phyloP scores from a whole-genome alignment of 2,329 filamentous ascomycete species.

The Scorias spongiosa region DNA sequence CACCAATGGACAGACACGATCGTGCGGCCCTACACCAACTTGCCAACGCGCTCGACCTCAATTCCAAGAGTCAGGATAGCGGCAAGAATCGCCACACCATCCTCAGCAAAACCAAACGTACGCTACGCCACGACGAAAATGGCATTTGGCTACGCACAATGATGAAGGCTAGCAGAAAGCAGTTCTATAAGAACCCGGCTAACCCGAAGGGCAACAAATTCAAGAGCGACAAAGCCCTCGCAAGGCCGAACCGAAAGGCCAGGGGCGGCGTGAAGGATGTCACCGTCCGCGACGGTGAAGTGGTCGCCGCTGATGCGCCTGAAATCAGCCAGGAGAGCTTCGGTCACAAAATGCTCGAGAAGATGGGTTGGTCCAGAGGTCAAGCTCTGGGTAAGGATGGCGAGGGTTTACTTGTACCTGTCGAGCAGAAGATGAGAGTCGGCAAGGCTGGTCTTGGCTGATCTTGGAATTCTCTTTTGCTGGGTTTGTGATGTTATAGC shows the following conservation, averaged over 20 bases:
- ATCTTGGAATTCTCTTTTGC: conserved; percentile 1
- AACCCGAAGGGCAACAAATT: conserved; percentile 6
- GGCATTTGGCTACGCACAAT: too few relatives aligned
- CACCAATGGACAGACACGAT: conserved; percentile 67
- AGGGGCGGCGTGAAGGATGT: conserved; percentile 25
- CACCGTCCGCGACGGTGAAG: conserved; percentile 63
- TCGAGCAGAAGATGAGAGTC: conserved; percentile 75
- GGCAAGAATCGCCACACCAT: conserved; percentile 60
- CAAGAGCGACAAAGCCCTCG: conserved; percentile 2
- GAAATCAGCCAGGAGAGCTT: conserved; percentile 72
- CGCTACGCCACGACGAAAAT: conserved; percentile 34
- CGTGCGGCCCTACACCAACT: conserved; percentile 70
- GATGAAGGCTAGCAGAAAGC: conserved; percentile 21
- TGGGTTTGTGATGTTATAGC: too few relatives aligned
- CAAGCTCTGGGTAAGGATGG: conserved; percentile 67
- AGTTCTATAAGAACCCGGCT: conserved; percentile 5
- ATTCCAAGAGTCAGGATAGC: conserved; percentile 67
- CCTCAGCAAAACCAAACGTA: conserved; percentile 58
- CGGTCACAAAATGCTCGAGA: conserved; percentile 77
- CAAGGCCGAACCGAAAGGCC: conserved; percentile 1
- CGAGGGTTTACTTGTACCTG: conserved; percentile 76
- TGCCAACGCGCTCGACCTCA: conserved; percentile 59
- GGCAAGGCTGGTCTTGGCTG: conserved; percentile 68
- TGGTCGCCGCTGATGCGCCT: conserved; percentile 72
- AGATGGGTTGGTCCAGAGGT: conserved; percentile 90